Conservation (phyloP, 352 stramenopile species). For the Phytophthora melonis region DNA sequence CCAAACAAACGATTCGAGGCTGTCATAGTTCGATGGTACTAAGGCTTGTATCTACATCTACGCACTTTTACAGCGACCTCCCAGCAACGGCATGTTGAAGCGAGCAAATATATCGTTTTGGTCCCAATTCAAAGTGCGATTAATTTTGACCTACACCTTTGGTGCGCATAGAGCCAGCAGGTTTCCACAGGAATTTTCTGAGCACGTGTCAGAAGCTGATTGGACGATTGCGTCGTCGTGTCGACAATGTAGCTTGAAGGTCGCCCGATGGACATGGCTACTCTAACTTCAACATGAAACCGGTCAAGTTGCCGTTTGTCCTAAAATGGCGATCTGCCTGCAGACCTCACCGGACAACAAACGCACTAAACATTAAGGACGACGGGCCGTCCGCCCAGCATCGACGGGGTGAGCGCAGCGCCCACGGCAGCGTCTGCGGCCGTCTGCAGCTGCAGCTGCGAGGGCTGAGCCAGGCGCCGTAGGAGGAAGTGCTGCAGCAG, state of each 20-base stretch:
- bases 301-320: background rate
- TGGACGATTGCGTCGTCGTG: slow-evolving; percentile 2
- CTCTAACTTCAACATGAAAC: slow-evolving; percentile 16
- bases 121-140: slow-evolving; percentile 20
- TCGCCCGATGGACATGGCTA: slow-evolving; percentile 6
- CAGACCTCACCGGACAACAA: background rate
- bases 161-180: slow-evolving; percentile 5
- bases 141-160: slow-evolving; percentile 6
- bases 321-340: slow-evolving; percentile 4
- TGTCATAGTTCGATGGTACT: no score
- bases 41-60: no score
- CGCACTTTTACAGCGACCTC: background rate
- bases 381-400: slow-evolving; percentile 25
- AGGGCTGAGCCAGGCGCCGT: slow-evolving; percentile 43
- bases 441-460: slow-evolving; percentile 51
- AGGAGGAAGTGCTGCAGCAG: slow-evolving; percentile 65
- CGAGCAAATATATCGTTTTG: background rate
- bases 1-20: no score
- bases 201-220: slow-evolving; percentile 1
- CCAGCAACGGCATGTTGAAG: background rate
- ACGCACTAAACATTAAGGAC: slow-evolving; percentile 29
- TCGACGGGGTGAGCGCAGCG: slow-evolving; percentile 51
- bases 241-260: slow-evolving; percentile 14
- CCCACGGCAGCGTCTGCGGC: slow-evolving; percentile 68
- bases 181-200: slow-evolving; percentile 23